Percentiles rank a stretch among this genome's conserved stretches.
Evolutionary conservation across 768 basidiomycete genomes (phyloP).

Genomic region (Cystofilobasidium macerans): DNA sequence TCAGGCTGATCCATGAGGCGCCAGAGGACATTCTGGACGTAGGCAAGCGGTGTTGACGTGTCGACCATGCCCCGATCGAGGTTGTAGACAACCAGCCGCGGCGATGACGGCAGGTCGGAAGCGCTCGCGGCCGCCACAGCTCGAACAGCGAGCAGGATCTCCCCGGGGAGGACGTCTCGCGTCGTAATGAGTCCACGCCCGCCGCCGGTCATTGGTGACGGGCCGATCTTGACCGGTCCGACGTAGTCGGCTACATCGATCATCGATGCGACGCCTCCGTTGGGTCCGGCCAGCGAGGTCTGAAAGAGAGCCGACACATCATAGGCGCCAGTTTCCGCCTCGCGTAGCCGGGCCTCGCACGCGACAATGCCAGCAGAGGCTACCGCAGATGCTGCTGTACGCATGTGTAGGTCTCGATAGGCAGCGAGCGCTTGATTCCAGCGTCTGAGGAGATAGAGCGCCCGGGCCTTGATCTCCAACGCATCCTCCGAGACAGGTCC

Average conservation of each 20-base stretch:
- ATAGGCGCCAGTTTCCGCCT: slow-evolving; percentile 4
- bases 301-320: slow-evolving; percentile 9
- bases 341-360: slow-evolving; percentile 15
- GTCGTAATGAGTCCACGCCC: slow-evolving; percentile 25
- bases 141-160: slow-evolving; percentile 19
- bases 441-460: slow-evolving; percentile 19
- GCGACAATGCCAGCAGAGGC: not conserved
- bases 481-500: not conserved
- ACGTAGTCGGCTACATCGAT: slow-evolving; percentile 19
- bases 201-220: slow-evolving; percentile 8
- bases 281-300: not conserved
- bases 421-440: slow-evolving; percentile 12
- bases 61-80: slow-evolving; percentile 18
- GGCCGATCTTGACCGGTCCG: slow-evolving; percentile 14
- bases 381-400: not conserved
- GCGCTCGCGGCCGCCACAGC: slow-evolving; percentile 7
- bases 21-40: slow-evolving; percentile 20
- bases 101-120: slow-evolving; percentile 1
- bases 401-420: slow-evolving; percentile 1
- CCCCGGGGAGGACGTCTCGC: slow-evolving; percentile 14
- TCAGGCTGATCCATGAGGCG: slow-evolving; percentile 21
- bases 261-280: slow-evolving; percentile 5
- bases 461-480: not conserved
- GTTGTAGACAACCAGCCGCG: slow-evolving; percentile 12
- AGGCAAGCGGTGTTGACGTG: slow-evolving; percentile 4